Conservation (phyloP, 2,329 filamentous ascomycete genomes). For the Calonectria hongkongensis region DNA sequence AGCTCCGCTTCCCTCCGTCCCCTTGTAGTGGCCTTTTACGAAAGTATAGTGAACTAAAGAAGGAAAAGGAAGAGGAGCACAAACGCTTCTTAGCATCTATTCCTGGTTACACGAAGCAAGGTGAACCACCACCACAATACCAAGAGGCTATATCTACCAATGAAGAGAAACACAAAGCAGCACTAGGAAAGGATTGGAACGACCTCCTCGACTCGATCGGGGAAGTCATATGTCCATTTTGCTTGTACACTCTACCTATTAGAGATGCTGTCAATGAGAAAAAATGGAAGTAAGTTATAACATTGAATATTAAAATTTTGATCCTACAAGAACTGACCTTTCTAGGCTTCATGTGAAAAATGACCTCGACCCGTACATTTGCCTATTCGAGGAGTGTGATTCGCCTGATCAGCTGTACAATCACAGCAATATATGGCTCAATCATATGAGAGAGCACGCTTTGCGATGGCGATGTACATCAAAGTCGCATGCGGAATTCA, state of each 20-base stretch:
- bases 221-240: not conserved
- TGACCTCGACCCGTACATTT: not conserved
- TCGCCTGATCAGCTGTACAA: not conserved
- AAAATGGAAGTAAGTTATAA: conserved; percentile 11
- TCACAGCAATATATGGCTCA: not conserved
- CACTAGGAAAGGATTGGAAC: not conserved
- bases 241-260: not conserved
- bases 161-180: not conserved
- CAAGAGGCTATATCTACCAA: not conserved
- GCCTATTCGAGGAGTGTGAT: not conserved
- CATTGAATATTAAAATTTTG: too few relatives aligned
- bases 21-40: conserved; percentile 1
- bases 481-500: not conserved
- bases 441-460: not conserved
- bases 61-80: not conserved
- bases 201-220: not conserved
- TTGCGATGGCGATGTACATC: not conserved
- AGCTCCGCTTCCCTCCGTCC: conserved; percentile 35
- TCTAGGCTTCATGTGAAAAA: not conserved
- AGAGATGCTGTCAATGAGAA: not conserved
- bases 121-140: not conserved
- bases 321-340: not conserved
- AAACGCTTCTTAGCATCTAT: not conserved
- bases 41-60: not conserved
- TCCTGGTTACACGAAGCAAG: not conserved